Base-by-base conservation (phyloP, 169 alveolate species). In the Babesia ovata region DNA sequence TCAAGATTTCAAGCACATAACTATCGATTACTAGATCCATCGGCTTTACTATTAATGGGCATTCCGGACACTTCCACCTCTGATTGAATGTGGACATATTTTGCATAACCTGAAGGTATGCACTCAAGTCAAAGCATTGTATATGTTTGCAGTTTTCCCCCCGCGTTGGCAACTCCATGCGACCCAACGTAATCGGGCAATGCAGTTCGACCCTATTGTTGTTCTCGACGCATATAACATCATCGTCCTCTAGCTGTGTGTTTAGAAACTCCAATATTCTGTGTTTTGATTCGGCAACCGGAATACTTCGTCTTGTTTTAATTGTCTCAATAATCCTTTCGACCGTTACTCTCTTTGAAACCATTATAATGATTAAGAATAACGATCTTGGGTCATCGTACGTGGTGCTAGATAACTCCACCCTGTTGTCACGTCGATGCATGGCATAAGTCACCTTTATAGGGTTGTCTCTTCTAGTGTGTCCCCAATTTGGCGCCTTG, bases 61-160 rank as follows among this genome's bases (percentile, higher is more conserved):
- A 95, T 8, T 92, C 91, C 22, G 98, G 98, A 77, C 98, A 95
- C 67, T 86, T 90, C 98, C 98, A 95, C 61, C 98, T 79, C 56
- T 90, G 93, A 76, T 93, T 94, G 86, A 94, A 94, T 50, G 98
- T 98, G 72, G 93, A 93, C 29, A 95, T 92, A 73, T 94, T 90
- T 46, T 92, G 88, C 46, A 94, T 93, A 49, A 95, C 93, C 70
- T 89, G 87, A 57, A 95, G 86, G 81, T 83, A 95, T 13, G 96
- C 94, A 49, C 76, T 79, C 69, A 95, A 75, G 84, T 95, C 98
- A 83, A 91, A 95, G 72, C 98, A 95, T 86, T 95, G 97, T 21
- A 95, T 84, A 75, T 95, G 98, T 50, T 61, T 61, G 87, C 98
- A 95, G 45, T 63, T 69, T 22, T 82, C 62, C 39, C 98, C 98